These are phyloP conservation scores for Corymbia citriodora DNA, from an alignment of 441 rosid species.

Conservation along the genomic window DNA sequence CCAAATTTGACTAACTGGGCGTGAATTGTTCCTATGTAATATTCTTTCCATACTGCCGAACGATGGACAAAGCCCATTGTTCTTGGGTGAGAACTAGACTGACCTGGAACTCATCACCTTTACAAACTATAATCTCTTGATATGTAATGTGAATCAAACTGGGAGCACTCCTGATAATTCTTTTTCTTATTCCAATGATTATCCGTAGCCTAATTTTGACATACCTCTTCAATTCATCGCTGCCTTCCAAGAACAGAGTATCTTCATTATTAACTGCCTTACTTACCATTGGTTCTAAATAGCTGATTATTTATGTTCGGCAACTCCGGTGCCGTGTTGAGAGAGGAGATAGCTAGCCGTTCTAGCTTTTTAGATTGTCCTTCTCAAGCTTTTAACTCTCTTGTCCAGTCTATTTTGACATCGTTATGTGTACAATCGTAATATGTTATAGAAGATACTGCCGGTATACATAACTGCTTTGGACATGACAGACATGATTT, in stretches of 20 bases:
- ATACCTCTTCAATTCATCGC: neutral
- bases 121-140: neutral
- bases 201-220: neutral
- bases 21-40: neutral
- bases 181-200: neutral
- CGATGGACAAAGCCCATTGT: neutral
- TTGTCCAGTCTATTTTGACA: neutral
- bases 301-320: neutral
- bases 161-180: neutral
- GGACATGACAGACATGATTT: neutral
- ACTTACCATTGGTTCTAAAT: neutral
- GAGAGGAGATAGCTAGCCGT: neutral
- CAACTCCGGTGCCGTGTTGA: neutral
- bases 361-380: neutral
- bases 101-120: neutral
- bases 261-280: neutral
- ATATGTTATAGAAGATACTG: neutral
- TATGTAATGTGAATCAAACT: neutral
- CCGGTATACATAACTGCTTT: neutral
- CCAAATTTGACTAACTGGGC: neutral
- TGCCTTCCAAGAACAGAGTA: neutral
- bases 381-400: neutral
- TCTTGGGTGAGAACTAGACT: too few relatives aligned
- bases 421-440: neutral
- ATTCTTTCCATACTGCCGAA: neutral